Conservation (phyloP, 768 basidiomycete genomes). For the Pleurotus citrinopileatus region DNA sequence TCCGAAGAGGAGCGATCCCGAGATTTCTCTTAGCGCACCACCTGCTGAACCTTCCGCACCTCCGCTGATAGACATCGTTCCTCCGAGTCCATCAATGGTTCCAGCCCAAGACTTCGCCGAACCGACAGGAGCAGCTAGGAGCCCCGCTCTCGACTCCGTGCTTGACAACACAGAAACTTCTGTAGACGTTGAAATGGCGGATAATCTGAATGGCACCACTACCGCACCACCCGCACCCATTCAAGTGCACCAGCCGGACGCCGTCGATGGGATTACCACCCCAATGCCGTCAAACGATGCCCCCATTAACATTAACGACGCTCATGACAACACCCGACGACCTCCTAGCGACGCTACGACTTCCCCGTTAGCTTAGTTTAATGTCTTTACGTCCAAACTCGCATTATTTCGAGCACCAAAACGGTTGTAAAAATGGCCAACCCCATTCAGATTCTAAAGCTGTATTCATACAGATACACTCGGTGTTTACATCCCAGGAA, state of each 20-base stretch:
- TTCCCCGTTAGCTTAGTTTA: not conserved
- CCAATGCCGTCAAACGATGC: not conserved
- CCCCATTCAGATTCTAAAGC: too few relatives aligned
- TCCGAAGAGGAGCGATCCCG: not conserved
- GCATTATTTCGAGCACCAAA: not conserved
- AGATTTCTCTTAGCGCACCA: not conserved
- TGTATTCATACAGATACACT: not conserved
- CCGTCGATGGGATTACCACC: not conserved
- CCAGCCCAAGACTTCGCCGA: not conserved
- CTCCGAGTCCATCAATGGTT: not conserved
- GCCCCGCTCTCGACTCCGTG: too few relatives aligned
- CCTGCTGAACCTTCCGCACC: not conserved
- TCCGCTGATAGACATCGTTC: not conserved
- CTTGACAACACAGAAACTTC: too few relatives aligned
- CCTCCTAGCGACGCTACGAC: not conserved
- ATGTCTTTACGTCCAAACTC: not conserved
- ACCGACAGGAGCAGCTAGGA: too few relatives aligned
- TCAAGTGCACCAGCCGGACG: not conserved
- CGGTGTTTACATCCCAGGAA: not conserved
- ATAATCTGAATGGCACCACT: not conserved
- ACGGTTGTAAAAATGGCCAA: too few relatives aligned
- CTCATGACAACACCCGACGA: not conserved
- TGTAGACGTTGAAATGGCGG: constrained; percentile 19
- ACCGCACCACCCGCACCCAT: not conserved
- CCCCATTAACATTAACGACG: not conserved